Evolutionary conservation across 495 filamentous ascomycete genomes (phyloP).

Genomic region (Hypoxylon subgilvum): DNA sequence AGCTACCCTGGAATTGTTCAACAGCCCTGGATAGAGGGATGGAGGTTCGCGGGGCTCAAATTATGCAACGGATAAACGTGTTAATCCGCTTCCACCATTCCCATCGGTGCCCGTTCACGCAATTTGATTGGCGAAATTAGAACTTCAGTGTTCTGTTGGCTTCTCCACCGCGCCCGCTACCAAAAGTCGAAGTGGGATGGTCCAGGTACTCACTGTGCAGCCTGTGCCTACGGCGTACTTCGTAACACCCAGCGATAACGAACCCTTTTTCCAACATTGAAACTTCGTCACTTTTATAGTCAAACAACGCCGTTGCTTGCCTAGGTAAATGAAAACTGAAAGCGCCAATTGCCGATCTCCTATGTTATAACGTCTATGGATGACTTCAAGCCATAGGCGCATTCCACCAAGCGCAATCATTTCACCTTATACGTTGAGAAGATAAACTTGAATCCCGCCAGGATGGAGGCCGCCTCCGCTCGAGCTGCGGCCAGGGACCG

Average conservation of each 20-base stretch:
- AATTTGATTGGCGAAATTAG: slow-evolving; percentile 5
- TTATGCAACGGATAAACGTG: slow-evolving; percentile 9
- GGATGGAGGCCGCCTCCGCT: slow-evolving; percentile 92
- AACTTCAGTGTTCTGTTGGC: slow-evolving; percentile 7
- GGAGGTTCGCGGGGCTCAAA: not conserved
- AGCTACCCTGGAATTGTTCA: slow-evolving; percentile 11
- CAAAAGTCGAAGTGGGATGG: slow-evolving; percentile 17
- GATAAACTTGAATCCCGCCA: slow-evolving; percentile 11
- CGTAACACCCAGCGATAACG: slow-evolving; percentile 9
- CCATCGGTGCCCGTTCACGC: not conserved
- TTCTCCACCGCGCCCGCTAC: slow-evolving; percentile 17
- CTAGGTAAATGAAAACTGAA: not conserved
- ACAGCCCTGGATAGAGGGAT: too few relatives aligned
- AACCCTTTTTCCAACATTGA: slow-evolving; percentile 24
- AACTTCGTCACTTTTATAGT: not conserved
- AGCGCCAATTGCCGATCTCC: slow-evolving; percentile 9
- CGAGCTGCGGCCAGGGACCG: slow-evolving; percentile 95
- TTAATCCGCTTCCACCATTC: not conserved
- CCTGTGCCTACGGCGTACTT: too few relatives aligned
- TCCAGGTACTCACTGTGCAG: not conserved
- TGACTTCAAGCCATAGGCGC: slow-evolving; percentile 25
- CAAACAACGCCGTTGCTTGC: not conserved
- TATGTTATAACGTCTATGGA: slow-evolving; percentile 24
- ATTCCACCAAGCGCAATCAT: slow-evolving; percentile 24
- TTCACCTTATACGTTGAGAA: slow-evolving; percentile 24